Conservation (phyloP, 306 rosid species). For the Begonia peltatifolia region DNA sequence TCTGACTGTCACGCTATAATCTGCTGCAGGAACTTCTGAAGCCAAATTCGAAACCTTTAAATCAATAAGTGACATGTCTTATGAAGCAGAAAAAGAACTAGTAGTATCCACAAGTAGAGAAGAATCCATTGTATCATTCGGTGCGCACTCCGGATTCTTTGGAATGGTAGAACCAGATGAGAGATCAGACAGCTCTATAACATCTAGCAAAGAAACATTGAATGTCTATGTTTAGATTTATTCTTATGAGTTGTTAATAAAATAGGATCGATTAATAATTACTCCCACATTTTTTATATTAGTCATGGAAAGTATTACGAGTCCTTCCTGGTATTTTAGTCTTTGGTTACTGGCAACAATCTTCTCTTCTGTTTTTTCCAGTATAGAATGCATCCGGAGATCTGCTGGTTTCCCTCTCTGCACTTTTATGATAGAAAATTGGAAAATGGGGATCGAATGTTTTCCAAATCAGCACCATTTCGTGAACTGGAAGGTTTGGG, state of each 20-base stretch:
- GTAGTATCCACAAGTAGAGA: conserved; percentile 75
- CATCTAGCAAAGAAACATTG: conserved; percentile 20
- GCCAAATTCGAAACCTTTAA: conserved; percentile 70
- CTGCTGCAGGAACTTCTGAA: conserved; percentile 62
- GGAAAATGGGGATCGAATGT: conserved; percentile 63
- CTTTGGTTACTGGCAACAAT: conserved; percentile 5
- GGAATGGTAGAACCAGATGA: conserved; percentile 49
- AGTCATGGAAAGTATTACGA: too few species aligned
- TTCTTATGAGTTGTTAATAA: too few species aligned
- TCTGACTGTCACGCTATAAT: conserved; percentile 13
- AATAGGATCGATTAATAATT: too few species aligned
- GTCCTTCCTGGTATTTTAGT: too few species aligned
- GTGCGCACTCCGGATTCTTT: conserved; percentile 19
- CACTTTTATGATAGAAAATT: conserved; percentile 82
- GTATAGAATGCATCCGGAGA: conserved; percentile 99
- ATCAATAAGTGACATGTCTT: conserved; percentile 73
- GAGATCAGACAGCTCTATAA: conserved; percentile 61
- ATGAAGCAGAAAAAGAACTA: conserved; percentile 33
- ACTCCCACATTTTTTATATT: too few species aligned
- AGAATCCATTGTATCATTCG: conserved; percentile 38
- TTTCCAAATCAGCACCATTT: conserved; percentile 61
- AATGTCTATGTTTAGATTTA: too few species aligned
- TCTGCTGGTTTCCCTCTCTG: conserved; percentile 77
- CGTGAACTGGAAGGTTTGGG: conserved; percentile 64
- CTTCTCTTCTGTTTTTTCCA: conserved; percentile 24